Conservation (phyloP, 768 basidiomycete genomes). For the Pleurotus eryngii region DNA sequence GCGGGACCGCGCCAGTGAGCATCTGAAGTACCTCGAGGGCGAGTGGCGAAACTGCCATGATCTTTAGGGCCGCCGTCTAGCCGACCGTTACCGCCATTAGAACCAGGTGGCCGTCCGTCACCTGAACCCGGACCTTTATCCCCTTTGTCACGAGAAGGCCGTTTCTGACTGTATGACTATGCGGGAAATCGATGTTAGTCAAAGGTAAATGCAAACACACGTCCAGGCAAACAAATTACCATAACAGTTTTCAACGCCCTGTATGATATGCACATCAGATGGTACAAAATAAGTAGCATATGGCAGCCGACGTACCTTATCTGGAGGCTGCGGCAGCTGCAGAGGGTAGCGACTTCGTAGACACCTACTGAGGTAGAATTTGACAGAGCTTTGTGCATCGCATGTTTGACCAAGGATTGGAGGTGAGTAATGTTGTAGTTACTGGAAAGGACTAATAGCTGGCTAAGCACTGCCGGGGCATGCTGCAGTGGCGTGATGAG, state of each 20-base stretch:
- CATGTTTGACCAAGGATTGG: constrained; percentile 81
- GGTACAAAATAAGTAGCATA: background rate
- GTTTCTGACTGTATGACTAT: constrained; percentile 78
- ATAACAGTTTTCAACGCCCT: constrained; percentile 83
- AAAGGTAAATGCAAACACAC: background rate
- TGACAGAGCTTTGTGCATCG: constrained; percentile 86
- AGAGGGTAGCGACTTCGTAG: constrained; percentile 93
- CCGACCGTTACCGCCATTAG: constrained; percentile 26
- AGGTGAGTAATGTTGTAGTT: constrained; percentile 81
- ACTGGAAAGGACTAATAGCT: constrained; percentile 78
- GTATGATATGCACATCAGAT: constrained; percentile 14
- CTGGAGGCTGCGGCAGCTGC: constrained; percentile 84
- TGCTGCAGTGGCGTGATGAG: constrained; percentile 90
- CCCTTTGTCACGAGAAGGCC: constrained; percentile 54
- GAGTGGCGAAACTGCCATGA: constrained; percentile 33
- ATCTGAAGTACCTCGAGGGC: constrained; percentile 75
- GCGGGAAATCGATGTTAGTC: constrained; percentile 12
- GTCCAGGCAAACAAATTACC: constrained; percentile 38
- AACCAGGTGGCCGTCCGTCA: constrained; percentile 22
- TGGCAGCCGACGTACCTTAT: constrained; percentile 59
- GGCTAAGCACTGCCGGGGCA: constrained; percentile 83
- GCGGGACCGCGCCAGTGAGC: constrained; percentile 42
- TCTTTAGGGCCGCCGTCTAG: constrained; percentile 23
- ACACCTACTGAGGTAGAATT: constrained; percentile 86
- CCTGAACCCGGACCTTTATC: constrained; percentile 36